phyloP scores from a whole-genome alignment of 495 filamentous ascomycete genomes.

The Amniculicola lignicola region DNA sequence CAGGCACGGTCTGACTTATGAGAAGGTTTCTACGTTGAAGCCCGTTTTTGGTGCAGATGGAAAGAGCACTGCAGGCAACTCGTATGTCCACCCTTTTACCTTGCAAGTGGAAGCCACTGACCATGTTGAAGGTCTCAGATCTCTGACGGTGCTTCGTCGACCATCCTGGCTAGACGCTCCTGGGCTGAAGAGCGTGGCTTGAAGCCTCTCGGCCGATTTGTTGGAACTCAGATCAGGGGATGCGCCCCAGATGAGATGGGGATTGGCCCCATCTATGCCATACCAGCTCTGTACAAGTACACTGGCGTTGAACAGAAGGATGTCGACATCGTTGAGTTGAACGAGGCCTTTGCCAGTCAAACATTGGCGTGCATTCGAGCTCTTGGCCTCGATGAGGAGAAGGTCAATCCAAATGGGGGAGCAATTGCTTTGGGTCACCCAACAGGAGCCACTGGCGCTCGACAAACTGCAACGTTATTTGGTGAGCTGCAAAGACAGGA shows the following conservation, averaged over 20 bases:
- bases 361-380: slow-evolving; percentile 30
- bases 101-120: not conserved
- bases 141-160: slow-evolving; percentile 33
- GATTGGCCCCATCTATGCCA: slow-evolving; percentile 29
- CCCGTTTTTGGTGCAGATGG: slow-evolving; percentile 31
- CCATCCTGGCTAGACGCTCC: slow-evolving; percentile 26
- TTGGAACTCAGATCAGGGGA: slow-evolving; percentile 28
- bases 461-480: slow-evolving; percentile 27
- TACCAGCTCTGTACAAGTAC: slow-evolving; percentile 31
- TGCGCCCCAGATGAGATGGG: slow-evolving; percentile 36
- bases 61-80: slow-evolving; percentile 33
- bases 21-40: slow-evolving; percentile 29
- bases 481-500: slow-evolving; percentile 26
- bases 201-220: slow-evolving; percentile 29
- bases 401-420: slow-evolving; percentile 35
- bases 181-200: slow-evolving; percentile 31
- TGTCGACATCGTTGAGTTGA: slow-evolving; percentile 36
- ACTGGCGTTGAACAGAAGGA: slow-evolving; percentile 31
- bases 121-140: slow-evolving; percentile 27
- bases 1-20: slow-evolving; percentile 30
- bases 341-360: slow-evolving; percentile 37
- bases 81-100: slow-evolving; percentile 12
- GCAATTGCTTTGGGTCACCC: slow-evolving; percentile 37
- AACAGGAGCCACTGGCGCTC: slow-evolving; percentile 29
- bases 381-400: slow-evolving; percentile 31